A percentile compares a stretch with the other conserved stretches of the same genome.
phyloP scores from a whole-genome alignment of 495 filamentous ascomycete genomes.

The Podospora bellae-mahoneyi region DNA sequence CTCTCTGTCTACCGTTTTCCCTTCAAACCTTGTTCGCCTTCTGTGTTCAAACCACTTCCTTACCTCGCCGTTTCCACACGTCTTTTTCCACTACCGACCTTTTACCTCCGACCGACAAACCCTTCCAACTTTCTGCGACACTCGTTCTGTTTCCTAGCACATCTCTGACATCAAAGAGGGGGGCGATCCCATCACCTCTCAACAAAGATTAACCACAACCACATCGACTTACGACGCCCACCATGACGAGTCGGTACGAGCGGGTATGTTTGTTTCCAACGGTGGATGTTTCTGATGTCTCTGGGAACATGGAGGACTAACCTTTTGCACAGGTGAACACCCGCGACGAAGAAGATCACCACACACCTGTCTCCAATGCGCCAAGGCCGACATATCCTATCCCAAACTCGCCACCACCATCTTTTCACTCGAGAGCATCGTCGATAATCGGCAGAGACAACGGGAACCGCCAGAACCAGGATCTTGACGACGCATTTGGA shows the following conservation, averaged over 20 bases:
- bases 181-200: not conserved
- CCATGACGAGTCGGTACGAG: constrained; percentile 83
- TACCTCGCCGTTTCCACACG: not conserved
- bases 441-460: constrained; percentile 56
- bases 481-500: constrained; percentile 87
- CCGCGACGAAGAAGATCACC: constrained; percentile 45
- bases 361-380: constrained; percentile 35
- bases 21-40: constrained; percentile 10
- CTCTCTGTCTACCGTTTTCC: constrained; percentile 8
- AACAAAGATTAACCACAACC: constrained; percentile 2
- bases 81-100: not conserved
- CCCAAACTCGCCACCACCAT: constrained; percentile 86
- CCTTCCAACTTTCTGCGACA: constrained; percentile 17
- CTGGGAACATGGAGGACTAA: not conserved
- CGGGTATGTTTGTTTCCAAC: constrained; percentile 55
- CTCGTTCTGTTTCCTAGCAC: constrained; percentile 1
- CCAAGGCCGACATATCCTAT: constrained; percentile 45
- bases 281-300: not conserved
- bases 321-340: constrained; percentile 41
- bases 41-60: not conserved
- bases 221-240: constrained; percentile 29
- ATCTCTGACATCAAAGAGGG: constrained; percentile 8
- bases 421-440: constrained; percentile 81
- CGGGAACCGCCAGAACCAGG: constrained; percentile 58
- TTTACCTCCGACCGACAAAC: not conserved